Evolutionary conservation across 179 eudicot species (phyloP).

Genomic region (Gypsophila paniculata): DNA sequence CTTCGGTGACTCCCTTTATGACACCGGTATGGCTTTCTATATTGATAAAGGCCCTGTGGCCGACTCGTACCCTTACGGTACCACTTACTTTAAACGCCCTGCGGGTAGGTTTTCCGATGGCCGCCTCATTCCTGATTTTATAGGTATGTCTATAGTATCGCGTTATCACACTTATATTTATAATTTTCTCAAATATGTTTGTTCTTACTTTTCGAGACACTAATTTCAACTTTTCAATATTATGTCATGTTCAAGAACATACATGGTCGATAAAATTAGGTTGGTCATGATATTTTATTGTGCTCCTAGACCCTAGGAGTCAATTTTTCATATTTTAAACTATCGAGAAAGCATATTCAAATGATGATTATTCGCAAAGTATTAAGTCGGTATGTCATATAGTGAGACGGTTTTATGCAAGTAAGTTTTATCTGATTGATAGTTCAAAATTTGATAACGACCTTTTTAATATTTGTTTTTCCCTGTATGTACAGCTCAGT

Average conservation of each 20-base stretch:
- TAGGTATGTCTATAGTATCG: conserved; percentile 14
- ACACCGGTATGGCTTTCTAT: conserved; percentile 27
- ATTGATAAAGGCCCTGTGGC: conserved; percentile 17
- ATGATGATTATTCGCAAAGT: no score
- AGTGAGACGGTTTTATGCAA: background rate
- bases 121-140: conserved; percentile 32
- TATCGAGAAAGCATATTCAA: no score
- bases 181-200: no score
- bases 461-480: background rate
- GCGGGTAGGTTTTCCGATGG: conserved; percentile 33
- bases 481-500: conserved; percentile 19
- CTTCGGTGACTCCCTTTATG: conserved; percentile 37
- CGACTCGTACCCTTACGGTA: conserved; percentile 28
- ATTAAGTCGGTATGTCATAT: background rate
- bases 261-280: no score
- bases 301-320: no score
- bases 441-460: no score
- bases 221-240: no score
- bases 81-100: conserved; percentile 28
- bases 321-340: no score
- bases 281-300: no score
- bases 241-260: background rate
- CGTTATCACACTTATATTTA: background rate
- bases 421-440: background rate
- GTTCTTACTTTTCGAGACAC: no score